These are phyloP conservation scores for Boletus barrowsii DNA, from an alignment of 768 basidiomycete genomes.

Conservation along the genomic window DNA sequence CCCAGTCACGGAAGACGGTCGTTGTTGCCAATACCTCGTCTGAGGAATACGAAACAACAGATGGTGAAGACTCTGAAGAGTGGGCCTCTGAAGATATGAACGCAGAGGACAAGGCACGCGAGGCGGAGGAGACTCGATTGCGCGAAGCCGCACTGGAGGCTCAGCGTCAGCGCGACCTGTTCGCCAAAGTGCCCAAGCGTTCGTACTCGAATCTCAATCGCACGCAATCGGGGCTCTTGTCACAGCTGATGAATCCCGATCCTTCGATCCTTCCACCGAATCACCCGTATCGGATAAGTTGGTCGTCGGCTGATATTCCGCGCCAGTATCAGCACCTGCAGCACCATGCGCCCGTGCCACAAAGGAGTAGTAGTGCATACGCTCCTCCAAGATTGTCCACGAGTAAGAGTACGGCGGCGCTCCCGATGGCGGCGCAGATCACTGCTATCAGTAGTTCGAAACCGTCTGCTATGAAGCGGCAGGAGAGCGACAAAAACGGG, in stretches of 20 bases:
- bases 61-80: constrained; percentile 52
- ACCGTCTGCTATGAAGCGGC: constrained; percentile 23
- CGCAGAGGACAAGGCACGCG: constrained; percentile 31
- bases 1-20: constrained; percentile 40
- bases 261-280: constrained; percentile 54
- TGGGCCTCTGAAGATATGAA: constrained; percentile 63
- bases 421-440: constrained; percentile 55
- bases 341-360: constrained; percentile 22
- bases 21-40: constrained; percentile 47
- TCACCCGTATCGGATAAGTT: constrained; percentile 57
- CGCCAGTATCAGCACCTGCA: constrained; percentile 23
- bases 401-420: constrained; percentile 57
- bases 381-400: constrained; percentile 39
- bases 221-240: constrained; percentile 56
- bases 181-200: constrained; percentile 62
- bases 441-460: constrained; percentile 35
- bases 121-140: constrained; percentile 33
- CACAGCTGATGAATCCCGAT: constrained; percentile 71
- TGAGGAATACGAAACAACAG: constrained; percentile 51
- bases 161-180: constrained; percentile 64
- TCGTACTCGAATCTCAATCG: constrained; percentile 61
- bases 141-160: constrained; percentile 60
- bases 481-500: constrained; percentile 34
- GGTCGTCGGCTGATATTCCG: constrained; percentile 46
- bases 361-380: constrained; percentile 28